Base-by-base conservation (phyloP, 352 stramenopile species). In the Phytophthora palmivora region DNA sequence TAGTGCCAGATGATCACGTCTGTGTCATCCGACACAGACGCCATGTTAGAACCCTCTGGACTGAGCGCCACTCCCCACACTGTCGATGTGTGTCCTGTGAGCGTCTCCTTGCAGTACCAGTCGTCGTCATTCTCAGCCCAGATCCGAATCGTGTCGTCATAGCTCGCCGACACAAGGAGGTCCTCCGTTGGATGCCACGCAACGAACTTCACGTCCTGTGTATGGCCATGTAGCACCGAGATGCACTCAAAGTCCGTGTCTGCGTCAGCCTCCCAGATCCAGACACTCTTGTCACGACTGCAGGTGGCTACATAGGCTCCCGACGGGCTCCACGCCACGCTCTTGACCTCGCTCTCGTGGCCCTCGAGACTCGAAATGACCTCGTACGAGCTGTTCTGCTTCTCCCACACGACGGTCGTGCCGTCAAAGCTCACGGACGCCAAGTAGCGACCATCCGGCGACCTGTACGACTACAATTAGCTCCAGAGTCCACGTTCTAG, bases 281-380 rank as follows among this genome's bases (percentile, higher is more conserved):
- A 99, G 44, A 99, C 89, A 63, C 88, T 98, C 75, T 99, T 99
- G 79, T 99, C 97, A n/a, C 97, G 84, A 42, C 96, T 97, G 75
- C 96, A 99, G 7, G 94, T 99, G n/a, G 97, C 97, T 24, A 99
- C 70, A 39, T 98, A 90, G 18, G 85, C 79, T 0, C 94, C 97
- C 10, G 92, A 97, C 1, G 82, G 70, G 70, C 96, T 99, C 96
- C 96, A 99, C 21, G 88, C 79, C 14, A 99, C 86, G 71, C 84
- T 94, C 73, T 99, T 99, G 26, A 99, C 94, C 84, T 99, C 97
- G 75, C 95, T 98, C 58, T 99, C 97, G 76, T 99, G 97, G 44
- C 97, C 97, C 79, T 99, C 97, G 2, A 99, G 80, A 65, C 94
- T 97, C 33, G 97, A 94, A 21, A 98, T 91, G 41, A 95, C 87